Percentiles rank a stretch among this genome's conserved stretches.
Conservation (phyloP, 2,329 filamentous ascomycete species). For the Biscogniauxia mediterranea region DNA sequence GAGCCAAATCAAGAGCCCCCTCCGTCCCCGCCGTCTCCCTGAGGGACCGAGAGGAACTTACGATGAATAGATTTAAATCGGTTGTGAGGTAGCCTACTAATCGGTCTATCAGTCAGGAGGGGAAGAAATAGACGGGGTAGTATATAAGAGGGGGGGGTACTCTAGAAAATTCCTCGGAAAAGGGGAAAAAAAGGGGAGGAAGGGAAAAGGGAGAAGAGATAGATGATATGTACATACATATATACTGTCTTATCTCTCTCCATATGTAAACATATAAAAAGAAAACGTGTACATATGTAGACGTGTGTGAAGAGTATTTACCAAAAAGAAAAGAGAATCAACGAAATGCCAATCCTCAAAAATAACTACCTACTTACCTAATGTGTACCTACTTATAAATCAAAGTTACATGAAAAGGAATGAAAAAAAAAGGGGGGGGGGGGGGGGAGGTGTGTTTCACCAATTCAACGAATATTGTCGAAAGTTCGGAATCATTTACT, state of each 20-base stretch:
- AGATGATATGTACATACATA: not conserved
- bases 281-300: not conserved
- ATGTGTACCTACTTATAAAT: no score
- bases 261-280: not conserved
- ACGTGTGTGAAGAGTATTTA: not conserved
- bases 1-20: constrained; percentile 8
- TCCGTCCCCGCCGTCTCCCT: constrained; percentile 19
- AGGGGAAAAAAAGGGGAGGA: not conserved
- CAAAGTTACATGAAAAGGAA: not conserved
- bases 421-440: no score
- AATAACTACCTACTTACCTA: constrained; percentile 12
- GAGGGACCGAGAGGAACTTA: constrained; percentile 2
- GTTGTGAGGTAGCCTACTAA: no score
- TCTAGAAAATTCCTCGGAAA: no score
- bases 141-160: no score
- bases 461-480: no score
- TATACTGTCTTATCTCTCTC: not conserved
- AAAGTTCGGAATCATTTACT: no score
- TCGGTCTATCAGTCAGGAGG: not conserved
- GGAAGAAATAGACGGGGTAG: no score
- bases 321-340: not conserved
- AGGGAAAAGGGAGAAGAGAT: not conserved
- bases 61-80: not conserved
- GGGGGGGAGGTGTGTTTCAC: no score
- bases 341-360: not conserved